Evolutionary conservation across 208 protist species (phyloP), one percentile per base, ranked within the genome.

Genomic region (Trypanosomatidae sp.): DNA sequence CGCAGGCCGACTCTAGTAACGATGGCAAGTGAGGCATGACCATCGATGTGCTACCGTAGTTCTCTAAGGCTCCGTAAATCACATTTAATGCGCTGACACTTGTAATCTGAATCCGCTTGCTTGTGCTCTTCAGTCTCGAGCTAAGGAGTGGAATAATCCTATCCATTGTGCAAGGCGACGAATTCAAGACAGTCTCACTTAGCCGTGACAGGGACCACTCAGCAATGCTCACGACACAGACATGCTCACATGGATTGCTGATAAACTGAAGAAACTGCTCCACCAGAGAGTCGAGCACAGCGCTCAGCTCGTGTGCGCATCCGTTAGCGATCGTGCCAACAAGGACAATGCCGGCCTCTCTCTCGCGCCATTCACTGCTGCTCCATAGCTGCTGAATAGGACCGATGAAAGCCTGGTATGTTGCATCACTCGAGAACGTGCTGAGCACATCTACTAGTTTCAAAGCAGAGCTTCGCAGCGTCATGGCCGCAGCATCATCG

Each of bases 141-240:
- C 77, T 77, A 53, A 92, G 82, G 39, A 81, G 76, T 46, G 56
- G 60, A 9, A 93, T 65, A 75, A 87, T 79, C 25, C 76, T 75
- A 47, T 76, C 64, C 74, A 90, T 67, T 13, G 56, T 62, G 41
- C 22, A 10, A 33, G 80, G 80, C 6, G 69, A 74, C 0, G 67
- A 56, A 9, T 69, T 62, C 44, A 93, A 56, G 43, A 88, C 79
- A 41, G 43, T 67, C 66, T 95, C 90, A 62, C 88, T 68, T 22
- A 92, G 68, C 10, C 89, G 86, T 10, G 88, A 93, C n/a, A 97
- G 82, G 25, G 85, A 82, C 90, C 92, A 97, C 62, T 85, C 64
- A 17, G 92, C 88, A 58, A 97, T 94, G 69, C 92, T 97, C n/a
- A 79, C 79, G 13, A 97, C 90, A 74, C 91, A 97, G 53, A 95